These are phyloP conservation scores for Aspergillus ruber DNA, from an alignment of 2,329 filamentous ascomycete species.

Conservation along the genomic window DNA sequence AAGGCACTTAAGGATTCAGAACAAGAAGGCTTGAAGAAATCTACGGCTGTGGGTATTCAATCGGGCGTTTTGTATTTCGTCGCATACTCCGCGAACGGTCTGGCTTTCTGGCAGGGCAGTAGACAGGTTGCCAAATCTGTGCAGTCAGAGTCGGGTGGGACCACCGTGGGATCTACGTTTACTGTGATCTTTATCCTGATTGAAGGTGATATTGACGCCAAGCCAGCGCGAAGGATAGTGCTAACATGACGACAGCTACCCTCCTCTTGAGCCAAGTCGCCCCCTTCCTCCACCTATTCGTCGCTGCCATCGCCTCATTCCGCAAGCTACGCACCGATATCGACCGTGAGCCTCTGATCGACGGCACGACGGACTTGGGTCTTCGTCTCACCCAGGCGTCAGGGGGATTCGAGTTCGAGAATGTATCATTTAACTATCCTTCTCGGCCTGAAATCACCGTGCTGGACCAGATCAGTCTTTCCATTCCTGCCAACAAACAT, in stretches of 20 bases:
- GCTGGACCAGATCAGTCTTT: slow-evolving; percentile 25
- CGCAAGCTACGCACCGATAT: slow-evolving; percentile 55
- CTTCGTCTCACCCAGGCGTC: slow-evolving; percentile 12
- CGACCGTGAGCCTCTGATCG: slow-evolving; percentile 45
- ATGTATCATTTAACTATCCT: slow-evolving; percentile 33
- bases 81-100: slow-evolving; percentile 58
- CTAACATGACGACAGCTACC: slow-evolving; percentile 9
- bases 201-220: slow-evolving; percentile 12
- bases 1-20: slow-evolving; percentile 45
- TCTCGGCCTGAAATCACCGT: slow-evolving; percentile 30
- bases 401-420: slow-evolving; percentile 21
- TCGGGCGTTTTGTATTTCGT: slow-evolving; percentile 60
- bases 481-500: slow-evolving; percentile 30
- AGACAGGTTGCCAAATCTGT: slow-evolving; percentile 43
- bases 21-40: slow-evolving; percentile 52
- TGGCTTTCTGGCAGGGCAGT: slow-evolving; percentile 65
- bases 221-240: too few relatives aligned
- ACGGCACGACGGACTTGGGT: slow-evolving; percentile 30
- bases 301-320: slow-evolving; percentile 47
- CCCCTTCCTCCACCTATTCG: slow-evolving; percentile 42
- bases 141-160: slow-evolving; percentile 8
- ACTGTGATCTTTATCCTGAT: slow-evolving; percentile 35
- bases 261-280: slow-evolving; percentile 34
- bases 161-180: slow-evolving; percentile 30
- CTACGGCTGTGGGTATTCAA: slow-evolving; percentile 50